Percentiles rank a stretch among this genome's conserved stretches.
Evolutionary conservation across 768 basidiomycete genomes (phyloP).

Genomic region (Xanthoconium purpureum): DNA sequence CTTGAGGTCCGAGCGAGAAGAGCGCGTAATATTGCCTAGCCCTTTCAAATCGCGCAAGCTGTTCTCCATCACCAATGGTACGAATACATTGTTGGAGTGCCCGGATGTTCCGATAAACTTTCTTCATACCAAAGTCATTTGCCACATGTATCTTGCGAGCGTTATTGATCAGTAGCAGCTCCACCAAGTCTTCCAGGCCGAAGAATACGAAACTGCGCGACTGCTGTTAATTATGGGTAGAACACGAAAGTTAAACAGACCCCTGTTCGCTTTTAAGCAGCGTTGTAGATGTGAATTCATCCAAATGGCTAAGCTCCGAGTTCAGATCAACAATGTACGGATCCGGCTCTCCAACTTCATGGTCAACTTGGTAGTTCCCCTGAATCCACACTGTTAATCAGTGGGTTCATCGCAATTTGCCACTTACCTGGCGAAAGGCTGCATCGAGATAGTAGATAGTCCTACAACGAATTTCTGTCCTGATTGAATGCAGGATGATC

Average conservation of each 20-base stretch:
- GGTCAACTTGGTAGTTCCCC: slow-evolving; percentile 82
- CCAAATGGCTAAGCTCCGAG: slow-evolving; percentile 68
- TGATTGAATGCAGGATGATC: slow-evolving; percentile 81
- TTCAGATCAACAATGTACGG: slow-evolving; percentile 86
- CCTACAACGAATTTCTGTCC: slow-evolving; percentile 85
- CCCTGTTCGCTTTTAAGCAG: slow-evolving; percentile 62
- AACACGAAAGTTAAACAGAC: slow-evolving; percentile 42
- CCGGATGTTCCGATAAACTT: slow-evolving; percentile 84
- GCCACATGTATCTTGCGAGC: slow-evolving; percentile 67
- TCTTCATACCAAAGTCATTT: slow-evolving; percentile 76
- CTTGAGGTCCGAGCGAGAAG: slow-evolving; percentile 72
- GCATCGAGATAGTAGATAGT: slow-evolving; percentile 77
- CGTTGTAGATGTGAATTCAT: slow-evolving; percentile 62
- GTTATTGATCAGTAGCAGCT: slow-evolving; percentile 73
- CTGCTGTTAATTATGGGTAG: background rate
- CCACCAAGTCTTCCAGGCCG: slow-evolving; percentile 82
- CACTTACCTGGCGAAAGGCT: slow-evolving; percentile 69
- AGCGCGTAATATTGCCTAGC: slow-evolving; percentile 80
- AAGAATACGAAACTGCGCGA: slow-evolving; percentile 75
- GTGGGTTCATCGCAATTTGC: background rate
- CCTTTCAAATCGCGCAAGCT: slow-evolving; percentile 67
- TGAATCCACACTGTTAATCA: slow-evolving; percentile 31
- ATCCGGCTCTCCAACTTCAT: slow-evolving; percentile 89
- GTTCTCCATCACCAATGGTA: slow-evolving; percentile 59
- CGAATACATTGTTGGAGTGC: slow-evolving; percentile 91